phyloP scores from a whole-genome alignment of 768 basidiomycete species.

The Coprinopsis marcescibilis region DNA sequence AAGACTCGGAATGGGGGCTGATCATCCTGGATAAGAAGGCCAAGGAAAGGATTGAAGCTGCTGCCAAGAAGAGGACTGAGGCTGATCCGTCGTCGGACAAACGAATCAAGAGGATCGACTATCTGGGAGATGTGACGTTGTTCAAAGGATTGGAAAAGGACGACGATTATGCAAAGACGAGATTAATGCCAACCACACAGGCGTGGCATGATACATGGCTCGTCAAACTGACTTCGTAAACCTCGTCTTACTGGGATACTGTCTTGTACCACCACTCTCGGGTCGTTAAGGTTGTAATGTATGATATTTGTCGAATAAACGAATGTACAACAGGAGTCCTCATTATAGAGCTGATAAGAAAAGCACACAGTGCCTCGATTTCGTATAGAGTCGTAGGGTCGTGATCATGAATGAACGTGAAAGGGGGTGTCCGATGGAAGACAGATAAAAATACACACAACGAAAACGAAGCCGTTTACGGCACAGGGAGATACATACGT shows the following conservation, averaged over 20 bases:
- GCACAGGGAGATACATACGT: no score
- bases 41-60: slow-evolving; percentile 40
- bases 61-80: slow-evolving; percentile 44
- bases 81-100: slow-evolving; percentile 24
- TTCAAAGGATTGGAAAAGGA: slow-evolving; percentile 62
- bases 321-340: no score
- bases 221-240: slow-evolving; percentile 29
- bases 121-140: slow-evolving; percentile 49
- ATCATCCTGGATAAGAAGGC: slow-evolving; percentile 37
- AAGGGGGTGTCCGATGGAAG: no score
- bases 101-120: slow-evolving; percentile 54
- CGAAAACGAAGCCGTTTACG: no score
- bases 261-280: not conserved
- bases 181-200: slow-evolving; percentile 41
- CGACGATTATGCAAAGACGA: slow-evolving; percentile 46
- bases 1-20: slow-evolving; percentile 66
- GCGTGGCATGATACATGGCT: slow-evolving; percentile 53
- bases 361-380: no score
- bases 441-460: no score
- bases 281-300: not conserved
- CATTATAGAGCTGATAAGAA: no score
- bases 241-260: not conserved
- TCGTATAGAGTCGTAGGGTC: no score
- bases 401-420: no score
- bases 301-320: not conserved